phyloP scores from a whole-genome alignment of 179 eudicot genomes.

The Spinacia oleracea region DNA sequence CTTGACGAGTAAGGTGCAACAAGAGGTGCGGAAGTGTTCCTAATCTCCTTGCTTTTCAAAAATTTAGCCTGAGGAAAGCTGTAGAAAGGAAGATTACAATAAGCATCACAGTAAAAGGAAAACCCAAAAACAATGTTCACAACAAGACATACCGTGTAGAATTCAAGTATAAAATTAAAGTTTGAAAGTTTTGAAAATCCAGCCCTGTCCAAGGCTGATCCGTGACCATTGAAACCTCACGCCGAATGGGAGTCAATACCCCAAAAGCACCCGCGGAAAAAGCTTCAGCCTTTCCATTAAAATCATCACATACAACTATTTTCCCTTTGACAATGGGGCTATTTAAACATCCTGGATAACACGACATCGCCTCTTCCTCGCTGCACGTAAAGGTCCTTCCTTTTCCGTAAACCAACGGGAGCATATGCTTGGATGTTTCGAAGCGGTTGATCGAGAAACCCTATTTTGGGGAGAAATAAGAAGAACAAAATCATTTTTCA shows the following conservation, averaged over 20 bases:
- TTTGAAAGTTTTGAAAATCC: background rate
- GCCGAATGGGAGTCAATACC: background rate
- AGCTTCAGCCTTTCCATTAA: background rate
- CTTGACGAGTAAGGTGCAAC: constrained; percentile 71
- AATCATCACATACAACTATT: background rate
- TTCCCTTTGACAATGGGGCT: background rate
- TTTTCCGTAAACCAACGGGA: too few relatives aligned
- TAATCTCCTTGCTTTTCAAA: background rate
- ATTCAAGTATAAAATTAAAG: background rate
- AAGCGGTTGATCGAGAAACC: background rate
- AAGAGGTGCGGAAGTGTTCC: constrained; percentile 44
- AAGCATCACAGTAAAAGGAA: too few relatives aligned
- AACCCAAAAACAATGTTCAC: background rate
- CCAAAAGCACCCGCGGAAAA: background rate
- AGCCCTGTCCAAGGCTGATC: background rate
- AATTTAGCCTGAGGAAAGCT: background rate
- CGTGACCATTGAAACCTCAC: too few relatives aligned
- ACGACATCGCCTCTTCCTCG: too few relatives aligned
- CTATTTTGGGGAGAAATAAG: background rate
- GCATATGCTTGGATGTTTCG: too few relatives aligned
- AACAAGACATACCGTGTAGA: background rate
- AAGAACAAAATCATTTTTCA: too few relatives aligned
- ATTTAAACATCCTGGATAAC: too few relatives aligned
- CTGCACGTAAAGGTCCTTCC: too few relatives aligned
- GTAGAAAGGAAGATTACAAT: too few relatives aligned